Evolutionary conservation across 176 grass and related monocot species (phyloP).

Genomic region (Eleusine indica): DNA sequence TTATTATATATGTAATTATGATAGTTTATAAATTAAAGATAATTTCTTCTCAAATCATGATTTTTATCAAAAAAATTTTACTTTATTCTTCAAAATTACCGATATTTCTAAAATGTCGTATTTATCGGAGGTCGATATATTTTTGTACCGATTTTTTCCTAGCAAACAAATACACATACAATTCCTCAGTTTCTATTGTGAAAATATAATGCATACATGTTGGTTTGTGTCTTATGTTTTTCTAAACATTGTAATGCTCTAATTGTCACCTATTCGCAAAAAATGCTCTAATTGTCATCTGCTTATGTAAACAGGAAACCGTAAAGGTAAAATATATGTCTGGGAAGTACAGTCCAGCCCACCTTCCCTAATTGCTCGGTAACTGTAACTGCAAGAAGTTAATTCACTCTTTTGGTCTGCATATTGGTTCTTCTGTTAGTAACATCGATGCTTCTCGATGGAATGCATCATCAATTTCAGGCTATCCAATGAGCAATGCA

Average conservation of each 20-base stretch:
- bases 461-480: constrained; percentile 36
- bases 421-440: background rate
- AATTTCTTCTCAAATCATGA: no score
- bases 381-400: constrained; percentile 9
- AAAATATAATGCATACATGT: background rate
- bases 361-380: constrained; percentile 61
- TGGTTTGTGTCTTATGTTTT: no score
- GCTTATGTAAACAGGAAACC: constrained; percentile 60
- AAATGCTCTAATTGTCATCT: background rate
- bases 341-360: constrained; percentile 92
- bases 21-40: no score
- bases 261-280: background rate
- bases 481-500: constrained; percentile 66
- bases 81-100: no score
- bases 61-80: no score
- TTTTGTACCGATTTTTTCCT: no score
- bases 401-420: background rate
- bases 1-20: no score
- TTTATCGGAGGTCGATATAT: no score
- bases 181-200: background rate
- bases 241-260: no score
- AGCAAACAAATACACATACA: no score
- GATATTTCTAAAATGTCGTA: no score
- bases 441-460: constrained; percentile 6
- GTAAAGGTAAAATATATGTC: constrained; percentile 89